A percentile compares a stretch with the other conserved stretches of the same genome.
These are phyloP conservation scores for Mycena maculata DNA, from an alignment of 768 basidiomycete genomes.

Conservation along the genomic window DNA sequence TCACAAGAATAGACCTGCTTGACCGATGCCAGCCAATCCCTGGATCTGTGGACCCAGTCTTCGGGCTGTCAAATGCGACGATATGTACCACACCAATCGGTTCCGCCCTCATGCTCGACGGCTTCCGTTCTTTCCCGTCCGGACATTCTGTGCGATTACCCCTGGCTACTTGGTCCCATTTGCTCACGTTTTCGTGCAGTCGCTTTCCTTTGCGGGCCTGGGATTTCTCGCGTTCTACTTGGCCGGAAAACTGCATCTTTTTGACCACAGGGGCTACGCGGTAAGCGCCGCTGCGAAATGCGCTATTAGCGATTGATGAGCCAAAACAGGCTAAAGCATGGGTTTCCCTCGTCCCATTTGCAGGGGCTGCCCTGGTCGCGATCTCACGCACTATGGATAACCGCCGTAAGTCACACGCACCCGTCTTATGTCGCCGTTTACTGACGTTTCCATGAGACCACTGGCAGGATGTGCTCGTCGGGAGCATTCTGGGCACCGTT, in stretches of 20 bases:
- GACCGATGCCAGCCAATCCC: conserved; percentile 76
- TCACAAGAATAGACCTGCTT: conserved; percentile 61
- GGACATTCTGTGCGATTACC: conserved; percentile 81
- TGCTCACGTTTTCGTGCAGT: conserved; percentile 18
- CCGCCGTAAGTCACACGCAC: conserved; percentile 66
- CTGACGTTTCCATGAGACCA: conserved; percentile 66
- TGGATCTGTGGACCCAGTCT: conserved; percentile 75
- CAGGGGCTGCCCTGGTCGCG: conserved; percentile 82
- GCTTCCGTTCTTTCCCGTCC: conserved; percentile 92
- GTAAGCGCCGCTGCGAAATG: conserved; percentile 49
- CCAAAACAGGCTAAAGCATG: conserved; percentile 78
- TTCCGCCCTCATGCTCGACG: conserved; percentile 69
- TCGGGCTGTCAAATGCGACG: conserved; percentile 76
- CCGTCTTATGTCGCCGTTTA: conserved; percentile 22
- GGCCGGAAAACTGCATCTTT: conserved; percentile 92
- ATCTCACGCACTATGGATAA: conserved; percentile 94
- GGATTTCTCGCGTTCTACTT: conserved; percentile 90
- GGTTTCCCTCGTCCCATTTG: conserved; percentile 81
- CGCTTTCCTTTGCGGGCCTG: conserved; percentile 82
- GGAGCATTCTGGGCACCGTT: conserved; percentile 77
- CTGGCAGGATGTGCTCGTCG: conserved; percentile 91
- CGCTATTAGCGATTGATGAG: conserved; percentile 31
- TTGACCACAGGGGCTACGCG: conserved; percentile 81
- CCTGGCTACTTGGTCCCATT: background rate
- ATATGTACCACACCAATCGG: conserved; percentile 83